Evolutionary conservation across 2,329 filamentous ascomycete species (phyloP), one percentile per base, ranked within the genome.

Genomic region (Periglandula ipomoeae): DNA sequence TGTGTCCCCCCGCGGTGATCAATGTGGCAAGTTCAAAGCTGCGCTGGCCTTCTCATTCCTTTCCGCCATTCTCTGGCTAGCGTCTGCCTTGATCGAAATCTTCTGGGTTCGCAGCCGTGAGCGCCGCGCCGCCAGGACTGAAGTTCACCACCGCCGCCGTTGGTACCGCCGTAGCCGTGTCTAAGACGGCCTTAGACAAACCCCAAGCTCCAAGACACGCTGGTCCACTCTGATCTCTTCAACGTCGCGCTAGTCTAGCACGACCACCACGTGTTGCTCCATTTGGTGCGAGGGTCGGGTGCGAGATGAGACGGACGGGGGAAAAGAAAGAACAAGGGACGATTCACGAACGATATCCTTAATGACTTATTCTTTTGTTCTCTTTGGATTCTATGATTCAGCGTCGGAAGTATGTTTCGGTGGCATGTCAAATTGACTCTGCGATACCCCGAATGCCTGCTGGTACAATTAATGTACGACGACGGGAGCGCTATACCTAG

Each of bases 41-140:
- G 73, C 79, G 52, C 76, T 87, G 56, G 84, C 84, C 4, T 89
- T 89, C 59, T 70, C 74, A 44, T 89, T 89, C 67, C 65, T 89
- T 48, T 83, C 81, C 2, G 83, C 83, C 48, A 73, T 86, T 55
- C 71, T 82, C 59, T 89, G 85, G 85, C 74, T 89, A 37, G 76
- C 71, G 11, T 85, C 81, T 42, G 75, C 74, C 15, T 58, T 84
- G 19, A 59, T 87, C 39, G 78, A 74, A 41, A 60, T 78, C 56
- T 70, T 76, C 60, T 79, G 75, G 75, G 68, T 75, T 19, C 72
- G 68, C 50, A 67, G 68, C 52, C 64, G 59, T 26, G 63, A 65
- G 52, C 54, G 54, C 23, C 68, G 64, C 22, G 56, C 62, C 22
- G 57, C 62, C 32, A 52, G 55, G 13, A 61, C 61, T 43, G 64